phyloP scores from a whole-genome alignment of 1,284 basidiomycete species.

The Kwoniella shivajii region DNA sequence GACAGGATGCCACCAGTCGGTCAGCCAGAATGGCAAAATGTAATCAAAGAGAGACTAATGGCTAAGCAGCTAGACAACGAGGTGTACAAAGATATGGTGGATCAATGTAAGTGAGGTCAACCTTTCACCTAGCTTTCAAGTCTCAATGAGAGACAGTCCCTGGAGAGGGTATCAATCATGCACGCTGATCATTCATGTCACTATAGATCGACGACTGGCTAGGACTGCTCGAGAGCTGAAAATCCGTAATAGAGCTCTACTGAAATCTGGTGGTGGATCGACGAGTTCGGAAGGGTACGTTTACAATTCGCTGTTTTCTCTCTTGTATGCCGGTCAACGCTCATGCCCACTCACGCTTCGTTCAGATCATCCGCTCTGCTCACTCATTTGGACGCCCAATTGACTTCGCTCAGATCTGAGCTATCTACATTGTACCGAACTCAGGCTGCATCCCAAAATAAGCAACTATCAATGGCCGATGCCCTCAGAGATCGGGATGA shows the following conservation, averaged over 20 bases:
- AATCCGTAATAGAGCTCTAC: conserved; percentile 80
- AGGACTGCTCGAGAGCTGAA: conserved; percentile 85
- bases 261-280: conserved; percentile 57
- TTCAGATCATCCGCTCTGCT: conserved; percentile 77
- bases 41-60: conserved; percentile 66
- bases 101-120: conserved; percentile 70
- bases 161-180: too few species aligned
- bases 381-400: conserved; percentile 86
- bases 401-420: conserved; percentile 85
- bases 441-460: conserved; percentile 80
- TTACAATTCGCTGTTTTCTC: too few species aligned
- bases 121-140: background rate
- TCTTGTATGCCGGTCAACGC: too few species aligned
- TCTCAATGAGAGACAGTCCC: background rate
- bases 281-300: conserved; percentile 67
- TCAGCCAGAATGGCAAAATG: conserved; percentile 48
- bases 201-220: conserved; percentile 78
- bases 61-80: conserved; percentile 66
- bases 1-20: conserved; percentile 9
- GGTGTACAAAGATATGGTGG: conserved; percentile 74
- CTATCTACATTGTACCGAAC: conserved; percentile 92
- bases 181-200: background rate
- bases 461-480: conserved; percentile 92
- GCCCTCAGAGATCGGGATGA: conserved; percentile 91
- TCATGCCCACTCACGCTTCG: conserved; percentile 17